These are phyloP conservation scores for Liriodendron chinense DNA, from an alignment of 164 flowering plant genomes.

Conservation along the genomic window DNA sequence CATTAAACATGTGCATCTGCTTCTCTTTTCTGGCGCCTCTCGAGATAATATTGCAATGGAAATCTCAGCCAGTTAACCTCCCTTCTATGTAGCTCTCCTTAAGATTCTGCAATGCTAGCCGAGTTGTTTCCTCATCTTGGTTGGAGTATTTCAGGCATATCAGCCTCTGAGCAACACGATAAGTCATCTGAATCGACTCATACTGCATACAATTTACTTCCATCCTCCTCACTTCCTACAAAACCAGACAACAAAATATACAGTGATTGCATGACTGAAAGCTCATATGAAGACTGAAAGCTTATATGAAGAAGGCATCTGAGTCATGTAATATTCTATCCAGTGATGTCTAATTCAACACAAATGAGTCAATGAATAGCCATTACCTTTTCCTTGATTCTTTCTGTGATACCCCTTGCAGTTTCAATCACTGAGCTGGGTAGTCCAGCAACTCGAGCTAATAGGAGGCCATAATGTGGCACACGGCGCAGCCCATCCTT, in stretches of 20 bases:
- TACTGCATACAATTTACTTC: slow-evolving; percentile 60
- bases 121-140: slow-evolving; percentile 68
- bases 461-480: slow-evolving; percentile 85
- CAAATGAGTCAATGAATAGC: neutral
- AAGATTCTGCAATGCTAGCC: slow-evolving; percentile 77
- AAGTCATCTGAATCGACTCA: slow-evolving; percentile 48
- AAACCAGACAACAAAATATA: neutral
- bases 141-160: slow-evolving; percentile 80
- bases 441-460: slow-evolving; percentile 93
- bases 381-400: slow-evolving; percentile 63
- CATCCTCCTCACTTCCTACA: slow-evolving; percentile 67
- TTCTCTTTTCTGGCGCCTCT: neutral
- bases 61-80: slow-evolving; percentile 7
- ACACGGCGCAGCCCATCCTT: slow-evolving; percentile 74
- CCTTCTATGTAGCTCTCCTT: slow-evolving; percentile 63
- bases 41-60: neutral
- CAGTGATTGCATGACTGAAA: neutral
- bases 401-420: slow-evolving; percentile 74
- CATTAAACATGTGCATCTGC: neutral
- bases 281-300: neutral
- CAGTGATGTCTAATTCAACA: neutral
- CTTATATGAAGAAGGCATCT: neutral
- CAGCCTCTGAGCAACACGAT: slow-evolving; percentile 69
- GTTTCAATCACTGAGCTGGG: slow-evolving; percentile 74
- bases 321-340: neutral